Conservation (phyloP, 2,329 filamentous ascomycete species). For the Talaromyces funiculosus region DNA sequence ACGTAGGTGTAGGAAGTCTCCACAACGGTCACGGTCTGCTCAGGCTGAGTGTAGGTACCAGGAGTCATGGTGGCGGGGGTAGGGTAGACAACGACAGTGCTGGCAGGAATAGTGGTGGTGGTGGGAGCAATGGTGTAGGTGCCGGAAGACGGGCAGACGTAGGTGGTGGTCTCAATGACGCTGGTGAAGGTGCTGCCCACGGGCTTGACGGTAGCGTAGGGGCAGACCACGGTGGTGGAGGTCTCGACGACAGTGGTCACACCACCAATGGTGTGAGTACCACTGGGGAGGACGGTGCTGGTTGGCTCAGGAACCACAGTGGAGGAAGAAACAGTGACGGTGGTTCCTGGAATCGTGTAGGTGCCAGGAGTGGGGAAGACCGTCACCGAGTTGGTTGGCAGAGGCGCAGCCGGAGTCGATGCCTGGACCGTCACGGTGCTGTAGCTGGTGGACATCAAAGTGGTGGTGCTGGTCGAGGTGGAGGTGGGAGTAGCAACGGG, state of each 20-base stretch:
- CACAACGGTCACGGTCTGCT: constrained; percentile 62
- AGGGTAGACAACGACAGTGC: constrained; percentile 57
- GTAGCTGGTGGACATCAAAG: constrained; percentile 35
- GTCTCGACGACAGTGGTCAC: constrained; percentile 64
- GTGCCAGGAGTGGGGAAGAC: constrained; percentile 14
- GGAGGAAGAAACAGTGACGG: constrained; percentile 53
- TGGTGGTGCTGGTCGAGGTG: constrained; percentile 25
- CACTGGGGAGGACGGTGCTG: constrained; percentile 57
- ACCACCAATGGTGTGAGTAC: constrained; percentile 65
- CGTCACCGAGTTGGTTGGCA: constrained; percentile 16
- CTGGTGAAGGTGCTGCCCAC: constrained; percentile 55
- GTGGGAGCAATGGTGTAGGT: constrained; percentile 69
- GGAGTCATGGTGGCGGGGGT: constrained; percentile 59
- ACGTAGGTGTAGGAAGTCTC: constrained; percentile 62
- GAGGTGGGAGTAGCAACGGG: constrained; percentile 17
- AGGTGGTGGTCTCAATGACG: constrained; percentile 64
- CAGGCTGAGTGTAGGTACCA: constrained; percentile 67
- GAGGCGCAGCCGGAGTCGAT: constrained; percentile 21
- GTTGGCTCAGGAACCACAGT: constrained; percentile 63
- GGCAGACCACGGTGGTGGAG: constrained; percentile 64
- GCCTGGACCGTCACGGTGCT: constrained; percentile 32
- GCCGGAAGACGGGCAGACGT: constrained; percentile 66
- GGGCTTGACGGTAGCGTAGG: constrained; percentile 61
- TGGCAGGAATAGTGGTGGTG: constrained; percentile 54
- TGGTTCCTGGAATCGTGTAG: constrained; percentile 40